phyloP scores from a whole-genome alignment of 805 yeast genomes.

The Hanseniaspora clermontiae region DNA sequence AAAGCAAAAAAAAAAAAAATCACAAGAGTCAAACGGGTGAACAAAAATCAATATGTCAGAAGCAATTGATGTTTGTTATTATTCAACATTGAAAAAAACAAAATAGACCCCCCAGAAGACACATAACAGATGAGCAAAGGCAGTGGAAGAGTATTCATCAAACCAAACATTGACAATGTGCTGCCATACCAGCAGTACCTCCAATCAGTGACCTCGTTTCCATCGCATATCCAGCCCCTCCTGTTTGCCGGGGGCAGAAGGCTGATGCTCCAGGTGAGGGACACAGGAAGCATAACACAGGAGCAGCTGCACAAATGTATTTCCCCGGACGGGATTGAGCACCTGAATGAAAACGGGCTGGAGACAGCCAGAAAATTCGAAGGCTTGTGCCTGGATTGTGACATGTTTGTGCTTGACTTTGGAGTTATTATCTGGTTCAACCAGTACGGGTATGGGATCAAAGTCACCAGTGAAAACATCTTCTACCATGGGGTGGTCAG shows the following conservation, averaged over 20 bases:
- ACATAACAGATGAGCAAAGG: constrained; percentile 38
- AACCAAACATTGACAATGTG: constrained; percentile 32
- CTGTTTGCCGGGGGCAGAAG: constrained; percentile 34
- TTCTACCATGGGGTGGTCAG: constrained; percentile 25
- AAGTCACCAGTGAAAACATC: constrained; percentile 27
- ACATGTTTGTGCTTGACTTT: constrained; percentile 30
- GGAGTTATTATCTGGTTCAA: constrained; percentile 32
- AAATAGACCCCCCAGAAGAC: not conserved
- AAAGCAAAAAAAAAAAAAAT: too few relatives aligned
- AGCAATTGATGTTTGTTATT: too few relatives aligned
- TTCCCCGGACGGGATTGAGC: not conserved
- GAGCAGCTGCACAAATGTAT: not conserved
- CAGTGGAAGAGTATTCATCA: constrained; percentile 19
- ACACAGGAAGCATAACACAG: constrained; percentile 7
- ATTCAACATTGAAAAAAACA: not conserved
- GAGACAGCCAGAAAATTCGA: not conserved
- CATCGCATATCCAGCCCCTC: constrained; percentile 19
- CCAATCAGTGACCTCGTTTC: constrained; percentile 23
- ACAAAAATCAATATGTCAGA: not conserved
- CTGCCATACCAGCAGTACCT: constrained; percentile 23
- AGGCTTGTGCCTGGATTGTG: constrained; percentile 15
- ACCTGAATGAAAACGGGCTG: not conserved
- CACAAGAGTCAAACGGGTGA: not conserved
- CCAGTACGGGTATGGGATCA: constrained; percentile 27
- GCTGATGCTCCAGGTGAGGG: constrained; percentile 20